phyloP scores from a whole-genome alignment of 2,329 filamentous ascomycete genomes.

The Fusarium sp. region DNA sequence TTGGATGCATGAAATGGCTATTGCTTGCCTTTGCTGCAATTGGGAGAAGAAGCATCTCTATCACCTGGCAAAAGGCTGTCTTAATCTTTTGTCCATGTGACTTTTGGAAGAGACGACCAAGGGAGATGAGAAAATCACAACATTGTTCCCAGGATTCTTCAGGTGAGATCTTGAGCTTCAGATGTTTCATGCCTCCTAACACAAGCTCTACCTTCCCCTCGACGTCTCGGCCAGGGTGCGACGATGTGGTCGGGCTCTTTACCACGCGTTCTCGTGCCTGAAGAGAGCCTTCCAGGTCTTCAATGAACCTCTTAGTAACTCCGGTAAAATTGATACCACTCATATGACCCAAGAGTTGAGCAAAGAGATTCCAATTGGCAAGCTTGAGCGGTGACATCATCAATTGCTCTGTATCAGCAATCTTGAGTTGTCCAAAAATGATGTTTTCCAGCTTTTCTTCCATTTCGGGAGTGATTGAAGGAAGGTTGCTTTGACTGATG shows the following conservation, averaged over 20 bases:
- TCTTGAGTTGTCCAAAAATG: slow-evolving; percentile 94
- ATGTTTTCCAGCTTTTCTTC: slow-evolving; percentile 94
- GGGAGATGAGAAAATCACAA: slow-evolving; percentile 85
- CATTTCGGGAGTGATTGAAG: slow-evolving; percentile 88
- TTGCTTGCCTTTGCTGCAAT: slow-evolving; percentile 83
- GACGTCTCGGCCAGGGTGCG: slow-evolving; percentile 66
- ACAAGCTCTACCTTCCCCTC: slow-evolving; percentile 89
- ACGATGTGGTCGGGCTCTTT: slow-evolving; percentile 69
- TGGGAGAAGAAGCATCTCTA: slow-evolving; percentile 86
- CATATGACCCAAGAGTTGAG: slow-evolving; percentile 94
- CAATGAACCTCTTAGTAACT: slow-evolving; percentile 83
- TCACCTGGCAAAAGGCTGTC: slow-evolving; percentile 91
- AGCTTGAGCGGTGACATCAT: slow-evolving; percentile 82
- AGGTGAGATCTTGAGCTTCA: slow-evolving; percentile 79
- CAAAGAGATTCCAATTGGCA: slow-evolving; percentile 96
- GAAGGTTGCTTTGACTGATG: slow-evolving; percentile 86
- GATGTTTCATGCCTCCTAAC: slow-evolving; percentile 89
- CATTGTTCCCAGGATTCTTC: slow-evolving; percentile 84
- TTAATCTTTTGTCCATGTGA: slow-evolving; percentile 92
- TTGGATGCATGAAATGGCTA: slow-evolving; percentile 80
- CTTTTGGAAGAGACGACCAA: slow-evolving; percentile 84
- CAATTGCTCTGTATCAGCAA: slow-evolving; percentile 84
- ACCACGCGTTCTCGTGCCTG: slow-evolving; percentile 71
- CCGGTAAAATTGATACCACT: slow-evolving; percentile 90
- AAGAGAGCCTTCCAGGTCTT: slow-evolving; percentile 81